These are phyloP conservation scores for Balakata baccata DNA, from an alignment of 345 rosid species.

Conservation along the genomic window DNA sequence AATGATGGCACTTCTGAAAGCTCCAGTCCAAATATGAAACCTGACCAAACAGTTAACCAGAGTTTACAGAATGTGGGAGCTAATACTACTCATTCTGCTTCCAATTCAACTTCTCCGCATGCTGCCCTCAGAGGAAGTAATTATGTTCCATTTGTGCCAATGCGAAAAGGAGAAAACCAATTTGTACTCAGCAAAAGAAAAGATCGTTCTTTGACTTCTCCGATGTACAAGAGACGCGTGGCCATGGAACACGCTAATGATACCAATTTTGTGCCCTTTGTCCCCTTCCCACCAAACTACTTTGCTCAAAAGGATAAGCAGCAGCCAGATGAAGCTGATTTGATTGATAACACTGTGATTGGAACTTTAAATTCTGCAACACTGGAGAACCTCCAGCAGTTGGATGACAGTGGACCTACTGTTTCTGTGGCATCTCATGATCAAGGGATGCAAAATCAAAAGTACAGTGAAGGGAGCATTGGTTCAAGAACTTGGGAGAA, in stretches of 20 bases:
- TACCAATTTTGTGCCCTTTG: conserved; percentile 67
- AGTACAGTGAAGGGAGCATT: conserved; percentile 16
- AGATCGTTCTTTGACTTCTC: conserved; percentile 43
- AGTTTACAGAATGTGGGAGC: conserved; percentile 21
- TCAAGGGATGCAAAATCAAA: conserved; percentile 27
- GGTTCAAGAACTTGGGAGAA: conserved; percentile 15
- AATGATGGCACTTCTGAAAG: conserved; percentile 26
- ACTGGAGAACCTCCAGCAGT: conserved; percentile 24
- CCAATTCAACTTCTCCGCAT: conserved; percentile 28
- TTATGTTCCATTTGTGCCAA: conserved; percentile 60
- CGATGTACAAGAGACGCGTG: conserved; percentile 54
- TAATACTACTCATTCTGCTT: conserved; percentile 10
- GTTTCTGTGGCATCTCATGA: conserved; percentile 4
- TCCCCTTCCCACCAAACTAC: conserved; percentile 78
- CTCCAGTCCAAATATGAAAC: conserved; percentile 16
- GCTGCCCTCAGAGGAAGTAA: conserved; percentile 29
- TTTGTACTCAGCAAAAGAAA: conserved; percentile 33
- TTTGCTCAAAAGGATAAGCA: conserved; percentile 52
- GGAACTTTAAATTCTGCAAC: conserved; percentile 30
- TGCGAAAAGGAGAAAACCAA: conserved; percentile 29
- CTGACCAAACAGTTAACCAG: conserved; percentile 22
- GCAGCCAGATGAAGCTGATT: conserved; percentile 31
- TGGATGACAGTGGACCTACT: conserved; percentile 7
- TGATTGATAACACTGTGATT: conserved; percentile 14
- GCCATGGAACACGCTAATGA: conserved; percentile 57